phyloP scores from a whole-genome alignment of 2,329 filamentous ascomycete species.

The Botryosphaeria dothidea region DNA sequence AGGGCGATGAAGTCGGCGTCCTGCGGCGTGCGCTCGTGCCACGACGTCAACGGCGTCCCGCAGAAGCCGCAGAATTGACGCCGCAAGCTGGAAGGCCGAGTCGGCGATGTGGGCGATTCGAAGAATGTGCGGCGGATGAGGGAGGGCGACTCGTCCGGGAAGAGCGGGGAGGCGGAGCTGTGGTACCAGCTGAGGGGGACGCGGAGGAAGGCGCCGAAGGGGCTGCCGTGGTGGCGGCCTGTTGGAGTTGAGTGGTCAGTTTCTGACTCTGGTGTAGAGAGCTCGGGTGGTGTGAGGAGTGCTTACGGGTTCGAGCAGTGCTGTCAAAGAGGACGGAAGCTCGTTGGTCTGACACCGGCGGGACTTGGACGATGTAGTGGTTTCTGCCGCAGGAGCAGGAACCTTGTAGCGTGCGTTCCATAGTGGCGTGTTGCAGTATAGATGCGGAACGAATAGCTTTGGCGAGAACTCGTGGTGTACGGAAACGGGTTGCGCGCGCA shows the following conservation, averaged over 20 bases:
- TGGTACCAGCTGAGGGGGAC: conserved; percentile 81
- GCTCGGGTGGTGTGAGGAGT: neutral
- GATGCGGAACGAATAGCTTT: neutral
- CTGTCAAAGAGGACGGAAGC: conserved; percentile 76
- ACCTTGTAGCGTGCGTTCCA: conserved; percentile 63
- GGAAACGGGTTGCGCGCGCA: neutral
- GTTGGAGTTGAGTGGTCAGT: conserved; percentile 29
- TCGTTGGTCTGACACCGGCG: conserved; percentile 55
- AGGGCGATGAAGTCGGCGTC: conserved; percentile 80
- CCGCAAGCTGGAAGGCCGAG: conserved; percentile 39
- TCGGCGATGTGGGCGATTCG: conserved; percentile 42
- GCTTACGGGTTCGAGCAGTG: conserved; percentile 70
- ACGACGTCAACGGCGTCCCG: conserved; percentile 80
- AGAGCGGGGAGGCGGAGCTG: conserved; percentile 72
- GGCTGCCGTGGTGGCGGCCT: conserved; percentile 68
- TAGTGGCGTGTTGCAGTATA: conserved; percentile 7
- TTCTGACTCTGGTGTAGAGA: neutral
- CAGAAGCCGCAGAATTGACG: conserved; percentile 91
- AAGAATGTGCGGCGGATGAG: conserved; percentile 49
- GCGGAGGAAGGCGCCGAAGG: conserved; percentile 78
- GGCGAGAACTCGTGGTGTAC: neutral
- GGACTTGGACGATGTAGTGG: conserved; percentile 73
- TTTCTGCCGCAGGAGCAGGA: conserved; percentile 86
- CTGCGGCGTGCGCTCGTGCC: conserved; percentile 70
- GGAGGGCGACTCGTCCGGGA: conserved; percentile 66